Conservation (phyloP, 768 basidiomycete genomes). For the Auriscalpium microsporum region DNA sequence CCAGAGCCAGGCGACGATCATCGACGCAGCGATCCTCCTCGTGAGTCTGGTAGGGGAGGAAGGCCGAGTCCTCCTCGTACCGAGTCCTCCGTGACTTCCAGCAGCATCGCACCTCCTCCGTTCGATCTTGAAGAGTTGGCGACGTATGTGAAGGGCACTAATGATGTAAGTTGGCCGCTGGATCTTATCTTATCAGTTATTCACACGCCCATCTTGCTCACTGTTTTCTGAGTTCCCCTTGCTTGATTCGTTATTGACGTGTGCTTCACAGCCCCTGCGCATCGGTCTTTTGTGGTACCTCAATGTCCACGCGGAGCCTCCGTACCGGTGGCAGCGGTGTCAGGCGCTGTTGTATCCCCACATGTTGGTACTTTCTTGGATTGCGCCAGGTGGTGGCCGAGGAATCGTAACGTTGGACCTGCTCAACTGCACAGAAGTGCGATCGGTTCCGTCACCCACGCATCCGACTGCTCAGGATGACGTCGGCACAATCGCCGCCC, state of each 20-base stretch:
- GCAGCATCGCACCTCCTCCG: conserved; percentile 32
- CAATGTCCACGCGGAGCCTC: conserved; percentile 78
- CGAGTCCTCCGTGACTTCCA: conserved; percentile 18
- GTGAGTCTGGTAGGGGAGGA: conserved; percentile 1
- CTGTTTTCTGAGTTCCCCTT: background rate
- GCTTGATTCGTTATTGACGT: conserved; percentile 3
- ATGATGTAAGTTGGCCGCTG: conserved; percentile 31
- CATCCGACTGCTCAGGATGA: conserved; percentile 80
- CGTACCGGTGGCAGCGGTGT: conserved; percentile 74
- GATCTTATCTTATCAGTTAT: no score
- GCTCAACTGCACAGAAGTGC: conserved; percentile 78
- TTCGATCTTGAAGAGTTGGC: conserved; percentile 42
- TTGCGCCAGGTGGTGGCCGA: conserved; percentile 72
- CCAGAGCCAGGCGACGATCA: background rate
- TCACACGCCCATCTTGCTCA: background rate
- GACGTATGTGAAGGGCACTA: conserved; percentile 30
- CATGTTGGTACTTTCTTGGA: conserved; percentile 80
- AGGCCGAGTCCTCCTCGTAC: conserved; percentile 22
- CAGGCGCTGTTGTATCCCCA: conserved; percentile 79
- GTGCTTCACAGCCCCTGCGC: conserved; percentile 62
- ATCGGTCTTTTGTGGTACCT: conserved; percentile 87
- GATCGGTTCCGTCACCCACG: conserved; percentile 71
- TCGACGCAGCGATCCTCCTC: conserved; percentile 7
- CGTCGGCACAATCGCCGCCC: conserved; percentile 79
- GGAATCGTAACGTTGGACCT: conserved; percentile 84